phyloP scores from a whole-genome alignment of 768 basidiomycete species.

The Clitopilus passeckerianus region DNA sequence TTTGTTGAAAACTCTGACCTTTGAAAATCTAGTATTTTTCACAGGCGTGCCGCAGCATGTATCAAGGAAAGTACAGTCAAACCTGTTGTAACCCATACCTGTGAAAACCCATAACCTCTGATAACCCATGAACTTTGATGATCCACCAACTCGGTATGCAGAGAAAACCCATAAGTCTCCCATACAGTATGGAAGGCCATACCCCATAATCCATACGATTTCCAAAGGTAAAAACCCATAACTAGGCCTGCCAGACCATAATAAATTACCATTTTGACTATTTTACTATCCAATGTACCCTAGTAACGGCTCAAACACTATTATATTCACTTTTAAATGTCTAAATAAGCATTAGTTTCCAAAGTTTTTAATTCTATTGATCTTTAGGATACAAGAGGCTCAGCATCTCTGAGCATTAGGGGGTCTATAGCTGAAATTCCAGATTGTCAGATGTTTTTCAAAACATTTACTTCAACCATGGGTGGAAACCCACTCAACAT shows the following conservation, averaged over 20 bases:
- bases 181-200: too few species aligned
- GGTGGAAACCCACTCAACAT: background rate
- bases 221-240: background rate
- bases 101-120: constrained; percentile 5
- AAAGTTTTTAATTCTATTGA: too few species aligned
- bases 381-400: too few species aligned
- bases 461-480: background rate
- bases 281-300: background rate
- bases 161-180: background rate
- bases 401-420: background rate
- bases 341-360: too few species aligned
- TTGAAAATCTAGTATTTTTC: too few species aligned
- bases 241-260: background rate
- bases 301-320: background rate
- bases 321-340: too few species aligned
- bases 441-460: background rate
- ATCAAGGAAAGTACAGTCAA: too few species aligned
- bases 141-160: background rate
- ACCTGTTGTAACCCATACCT: constrained; percentile 6
- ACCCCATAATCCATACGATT: constrained; percentile 3
- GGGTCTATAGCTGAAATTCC: background rate
- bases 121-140: constrained; percentile 3
- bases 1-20: too few species aligned
- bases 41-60: too few species aligned
- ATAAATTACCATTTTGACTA: background rate